Evolutionary conservation across 495 filamentous ascomycete genomes (phyloP), one percentile per base, ranked within the genome.

Genomic region (Xylaria longipes): DNA sequence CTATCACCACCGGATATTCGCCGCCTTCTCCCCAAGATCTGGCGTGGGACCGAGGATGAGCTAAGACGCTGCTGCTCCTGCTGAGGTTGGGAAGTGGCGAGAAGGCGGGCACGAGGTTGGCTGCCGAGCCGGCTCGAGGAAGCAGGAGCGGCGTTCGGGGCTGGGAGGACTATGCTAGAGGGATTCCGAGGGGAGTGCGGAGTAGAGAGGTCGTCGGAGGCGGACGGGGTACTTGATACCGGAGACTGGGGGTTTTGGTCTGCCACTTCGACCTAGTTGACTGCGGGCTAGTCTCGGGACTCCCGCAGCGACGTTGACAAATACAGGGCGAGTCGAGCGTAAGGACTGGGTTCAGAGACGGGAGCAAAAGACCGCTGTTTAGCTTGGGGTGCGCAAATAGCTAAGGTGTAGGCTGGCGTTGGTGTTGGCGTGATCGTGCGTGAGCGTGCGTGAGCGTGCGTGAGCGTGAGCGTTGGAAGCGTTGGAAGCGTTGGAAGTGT

Each of bases 181-280:
- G 84, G 72, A 74, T 72, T 61, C 61, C 71, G 75, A 72, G 80
- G 76, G 68, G 73, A 31, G 69, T 78, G 82, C 81, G 82, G 81
- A 74, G 80, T 80, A 77, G 78, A 81, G 80, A 81, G 79, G 78
- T 77, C 76, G 82, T 83, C 83, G 82, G 85, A 76, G 77, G 77
- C 65, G 78, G 75, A 72, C 71, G 74, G 74, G 73, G 76, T 75
- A 41, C 41, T 60, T 75, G 77, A 72, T 72, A 62, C 45, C 73
- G 66, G 72, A 58, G 69, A 70, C 71, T 76, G 80, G 80, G 81
- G 80, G 74, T 57, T 78, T 77, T 79, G 76, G 82, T 82, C 82
- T 80, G 82, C 82, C 82, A 84, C 81, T 80, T 81, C 82, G 82
- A 82, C 75, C 78, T 76, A 37, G 54, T 73, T 74, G 58, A 74